Evolutionary conservation across 257 asterid genomes (phyloP), one percentile per base, ranked within the genome.

Genomic region (Prunella vulgaris): DNA sequence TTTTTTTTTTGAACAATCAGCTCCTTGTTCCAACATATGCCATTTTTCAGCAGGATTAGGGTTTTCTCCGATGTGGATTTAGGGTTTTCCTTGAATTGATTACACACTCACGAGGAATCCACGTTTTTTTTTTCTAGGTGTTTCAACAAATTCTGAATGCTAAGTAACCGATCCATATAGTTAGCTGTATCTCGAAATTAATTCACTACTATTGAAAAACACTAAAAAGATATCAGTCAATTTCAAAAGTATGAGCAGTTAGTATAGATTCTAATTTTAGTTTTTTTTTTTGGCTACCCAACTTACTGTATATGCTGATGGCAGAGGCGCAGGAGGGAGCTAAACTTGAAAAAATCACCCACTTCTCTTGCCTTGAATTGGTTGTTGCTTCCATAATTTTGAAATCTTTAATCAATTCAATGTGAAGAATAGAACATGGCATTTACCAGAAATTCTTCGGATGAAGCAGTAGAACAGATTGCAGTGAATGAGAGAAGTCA

Each of bases 351-450:
- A 60, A 73, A 68, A 53, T 68, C 42, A 27, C 7, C 33, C 54
- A 6, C 33, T 5, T 54, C 46, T 4, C 54, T 58, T 53, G 65
- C 65, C 59, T 66, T 76, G 54, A 46, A 25, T 59, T 78, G 75
- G 69, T 68, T 65, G 78, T 32, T 48, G 74, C 65, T 60, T 15
- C 76, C 49, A 44, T 0, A 40, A 28, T 54, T 62, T 38, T 69
- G 71, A 64, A 21, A 68, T 63, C 76, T 76, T 7, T 12, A 30
- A 76, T 74, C 33, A 60, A 40, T 75, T 85, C 72, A 77, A 86
- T 86, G 97, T 70, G 74, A 82, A 79, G 72, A 25, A 52, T 62
- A 73, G 71, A 49, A 64, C 73, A 88, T 94, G 97, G 90, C 93
- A 4, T 84, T 81, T 42, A 77, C 72, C 53, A 83, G 92, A 80